Conservation (phyloP, 2,329 filamentous ascomycete genomes). For the Fusarium tupiense region DNA sequence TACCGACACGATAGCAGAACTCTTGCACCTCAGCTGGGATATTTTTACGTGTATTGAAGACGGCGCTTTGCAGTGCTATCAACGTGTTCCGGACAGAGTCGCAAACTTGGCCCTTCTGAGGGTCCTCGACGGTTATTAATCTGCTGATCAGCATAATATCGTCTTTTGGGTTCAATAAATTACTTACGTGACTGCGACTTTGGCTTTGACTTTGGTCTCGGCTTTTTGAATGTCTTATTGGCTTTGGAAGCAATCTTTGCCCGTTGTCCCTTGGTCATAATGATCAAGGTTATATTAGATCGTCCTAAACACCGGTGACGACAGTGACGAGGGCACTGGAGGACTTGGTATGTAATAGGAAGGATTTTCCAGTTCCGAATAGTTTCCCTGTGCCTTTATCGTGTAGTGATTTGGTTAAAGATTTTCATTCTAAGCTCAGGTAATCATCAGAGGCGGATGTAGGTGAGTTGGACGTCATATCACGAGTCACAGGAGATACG, state of each 20-base stretch:
- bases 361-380: no score
- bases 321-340: no score
- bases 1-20: slow-evolving; percentile 2
- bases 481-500: background rate
- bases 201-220: background rate
- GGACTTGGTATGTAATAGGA: background rate
- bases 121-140: background rate
- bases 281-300: background rate
- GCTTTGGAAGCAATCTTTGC: background rate
- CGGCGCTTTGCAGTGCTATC: background rate
- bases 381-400: background rate
- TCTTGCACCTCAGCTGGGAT: background rate
- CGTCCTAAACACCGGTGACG: background rate
- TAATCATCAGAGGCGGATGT: background rate
- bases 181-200: background rate
- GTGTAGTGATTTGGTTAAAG: background rate
- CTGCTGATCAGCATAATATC: background rate
- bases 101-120: background rate
- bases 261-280: background rate
- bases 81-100: background rate
- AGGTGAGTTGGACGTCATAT: background rate
- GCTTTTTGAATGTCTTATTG: background rate
- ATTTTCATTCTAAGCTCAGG: background rate
- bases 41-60: background rate
- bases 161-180: background rate